Conservation (phyloP, 192 early-diverging fungal species). For the Coemansia reversa region DNA sequence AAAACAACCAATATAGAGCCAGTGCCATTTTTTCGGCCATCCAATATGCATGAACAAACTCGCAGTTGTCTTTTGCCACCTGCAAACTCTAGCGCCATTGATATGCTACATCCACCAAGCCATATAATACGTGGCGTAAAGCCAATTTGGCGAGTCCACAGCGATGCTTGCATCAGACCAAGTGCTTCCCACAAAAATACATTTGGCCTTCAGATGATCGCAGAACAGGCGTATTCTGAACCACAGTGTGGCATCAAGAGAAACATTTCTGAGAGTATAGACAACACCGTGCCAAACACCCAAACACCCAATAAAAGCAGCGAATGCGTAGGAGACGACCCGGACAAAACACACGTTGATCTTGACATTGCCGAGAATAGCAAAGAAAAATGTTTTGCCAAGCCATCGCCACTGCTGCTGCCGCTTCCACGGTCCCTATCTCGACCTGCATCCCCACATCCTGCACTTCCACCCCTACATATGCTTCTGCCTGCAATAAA, state of each 20-base stretch:
- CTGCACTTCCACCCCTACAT: slow-evolving; percentile 6
- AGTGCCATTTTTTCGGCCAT: neutral
- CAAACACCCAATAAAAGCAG: neutral
- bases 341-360: slow-evolving; percentile 33
- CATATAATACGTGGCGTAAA: neutral
- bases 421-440: slow-evolving; percentile 4
- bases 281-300: neutral
- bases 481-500: slow-evolving; percentile 3
- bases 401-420: slow-evolving; percentile 2
- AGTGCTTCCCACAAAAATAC: neutral
- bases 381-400: neutral
- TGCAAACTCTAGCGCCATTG: neutral
- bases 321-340: slow-evolving; percentile 10
- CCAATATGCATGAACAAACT: neutral
- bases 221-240: neutral
- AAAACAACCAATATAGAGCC: neutral
- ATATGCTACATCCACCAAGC: neutral
- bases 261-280: neutral
- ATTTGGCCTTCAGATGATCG: neutral
- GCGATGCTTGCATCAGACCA: neutral
- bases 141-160: neutral
- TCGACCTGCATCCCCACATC: slow-evolving; percentile 1
- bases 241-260: neutral
- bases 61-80: neutral
- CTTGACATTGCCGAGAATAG: slow-evolving; percentile 6